Percentiles rank a stretch among this genome's conserved stretches.
Evolutionary conservation across 441 rosid species (phyloP).

Genomic region (Erodium moschatum): DNA sequence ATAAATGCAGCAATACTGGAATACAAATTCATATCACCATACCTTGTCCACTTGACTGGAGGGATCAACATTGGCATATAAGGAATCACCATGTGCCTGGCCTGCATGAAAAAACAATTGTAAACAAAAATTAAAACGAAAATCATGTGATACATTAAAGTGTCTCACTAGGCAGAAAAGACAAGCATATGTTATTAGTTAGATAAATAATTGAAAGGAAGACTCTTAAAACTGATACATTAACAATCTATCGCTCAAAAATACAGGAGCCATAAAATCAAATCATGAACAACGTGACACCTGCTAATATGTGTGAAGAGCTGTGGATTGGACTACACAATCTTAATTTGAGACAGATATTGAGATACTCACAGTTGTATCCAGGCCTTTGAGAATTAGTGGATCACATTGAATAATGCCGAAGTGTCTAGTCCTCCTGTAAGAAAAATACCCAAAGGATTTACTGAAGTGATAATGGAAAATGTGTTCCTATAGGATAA

Average conservation of each 20-base stretch:
- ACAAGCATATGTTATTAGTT: background rate
- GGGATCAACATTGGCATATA: constrained; percentile 96
- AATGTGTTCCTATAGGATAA: constrained; percentile 34
- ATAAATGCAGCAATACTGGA: background rate
- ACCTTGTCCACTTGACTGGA: constrained; percentile 90
- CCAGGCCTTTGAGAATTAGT: constrained; percentile 67
- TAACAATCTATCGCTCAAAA: background rate
- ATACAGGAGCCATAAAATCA: background rate
- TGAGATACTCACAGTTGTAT: constrained; percentile 59
- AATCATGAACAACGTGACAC: constrained; percentile 12
- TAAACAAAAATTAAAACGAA: constrained; percentile 1
- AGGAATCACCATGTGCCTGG: constrained; percentile 93
- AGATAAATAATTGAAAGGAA: background rate
- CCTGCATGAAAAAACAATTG: constrained; percentile 41
- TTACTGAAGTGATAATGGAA: background rate
- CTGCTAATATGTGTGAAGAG: background rate
- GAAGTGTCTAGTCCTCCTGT: constrained; percentile 45
- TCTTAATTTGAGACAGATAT: background rate
- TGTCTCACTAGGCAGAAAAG: background rate
- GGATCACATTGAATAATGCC: constrained; percentile 95
- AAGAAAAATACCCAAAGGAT: background rate
- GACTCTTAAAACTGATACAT: background rate
- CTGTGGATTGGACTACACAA: background rate
- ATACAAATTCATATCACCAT: constrained; percentile 25
- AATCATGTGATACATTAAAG: background rate